Evolutionary conservation across 768 basidiomycete species (phyloP).

Genomic region (Chalciporus chontae): DNA sequence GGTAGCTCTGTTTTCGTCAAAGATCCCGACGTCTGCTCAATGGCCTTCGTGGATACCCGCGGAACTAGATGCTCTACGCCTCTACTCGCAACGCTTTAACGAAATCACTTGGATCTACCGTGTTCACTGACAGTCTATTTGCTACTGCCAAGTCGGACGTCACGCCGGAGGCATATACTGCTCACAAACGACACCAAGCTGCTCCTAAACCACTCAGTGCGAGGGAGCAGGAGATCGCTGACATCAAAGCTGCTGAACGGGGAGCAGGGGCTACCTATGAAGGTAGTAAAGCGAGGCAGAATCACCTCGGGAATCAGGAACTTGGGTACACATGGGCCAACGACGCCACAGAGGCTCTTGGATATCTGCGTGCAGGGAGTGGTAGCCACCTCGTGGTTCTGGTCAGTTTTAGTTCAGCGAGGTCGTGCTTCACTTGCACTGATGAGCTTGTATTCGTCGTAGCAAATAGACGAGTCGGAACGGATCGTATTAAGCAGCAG

Average conservation of each 20-base stretch:
- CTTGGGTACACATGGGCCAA: constrained; percentile 67
- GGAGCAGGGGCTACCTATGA: constrained; percentile 50
- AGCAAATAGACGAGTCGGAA: constrained; percentile 66
- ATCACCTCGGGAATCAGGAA: constrained; percentile 49
- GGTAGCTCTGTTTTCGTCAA: constrained; percentile 36
- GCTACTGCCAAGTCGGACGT: constrained; percentile 71
- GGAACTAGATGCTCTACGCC: constrained; percentile 79
- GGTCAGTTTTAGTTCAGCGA: constrained; percentile 41
- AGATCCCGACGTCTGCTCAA: neutral
- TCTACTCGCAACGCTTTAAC: constrained; percentile 68
- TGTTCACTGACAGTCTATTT: constrained; percentile 73
- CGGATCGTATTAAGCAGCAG: constrained; percentile 55
- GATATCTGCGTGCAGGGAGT: constrained; percentile 47
- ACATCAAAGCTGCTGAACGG: constrained; percentile 75
- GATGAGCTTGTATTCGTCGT: neutral
- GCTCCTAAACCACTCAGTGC: constrained; percentile 82
- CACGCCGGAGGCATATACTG: constrained; percentile 65
- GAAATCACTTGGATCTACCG: constrained; percentile 68
- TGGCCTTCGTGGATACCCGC: neutral
- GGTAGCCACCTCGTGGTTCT: constrained; percentile 57
- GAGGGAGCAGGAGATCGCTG: constrained; percentile 78
- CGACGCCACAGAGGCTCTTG: constrained; percentile 63
- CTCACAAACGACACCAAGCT: constrained; percentile 64
- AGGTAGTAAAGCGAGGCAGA: constrained; percentile 53
- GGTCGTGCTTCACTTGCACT: neutral